Base-by-base conservation (phyloP, 208 protist species). In the Strigomonas culicis region DNA sequence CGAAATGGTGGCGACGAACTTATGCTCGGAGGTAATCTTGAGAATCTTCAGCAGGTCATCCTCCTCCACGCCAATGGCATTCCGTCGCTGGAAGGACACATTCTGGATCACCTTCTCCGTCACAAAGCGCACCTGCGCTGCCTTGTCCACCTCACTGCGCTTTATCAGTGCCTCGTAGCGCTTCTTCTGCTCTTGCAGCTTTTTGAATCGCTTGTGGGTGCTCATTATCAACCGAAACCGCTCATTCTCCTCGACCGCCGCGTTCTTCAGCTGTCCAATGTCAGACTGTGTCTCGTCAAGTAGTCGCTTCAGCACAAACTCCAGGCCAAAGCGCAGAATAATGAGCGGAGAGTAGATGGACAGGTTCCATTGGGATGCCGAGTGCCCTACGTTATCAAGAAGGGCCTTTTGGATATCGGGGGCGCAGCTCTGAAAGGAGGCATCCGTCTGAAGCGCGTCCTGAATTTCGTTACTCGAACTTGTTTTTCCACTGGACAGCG, bases 341-440 rank as follows among this genome's bases (percentile, higher is more conserved):
- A 93, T 67, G 4, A 95, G 73, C 4, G 86, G 90, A 19, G 80
- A 80, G 55, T 72, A 63, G 7, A 95, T 44, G 7, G 77, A 34
- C 10, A 91, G 60, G 34, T 91, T 74, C 86, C 89, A 95, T 41
- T 72, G 70, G 15, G 74, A 82, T n/a, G 71, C 72, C n/a, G 79
- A 85, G 62, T 68, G 72, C 11, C 70, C 78, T 50, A 92, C 64
- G 22, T 65, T 79, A 56, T 77, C 68, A 17, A 94, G 64, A 24
- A 90, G 66, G 22, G 76, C 77, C 30, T 75, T 70, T 47, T 84
- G 83, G 63, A 90, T 59, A 24, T 85, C 77, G 31, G 63, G 68
- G 44, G 66, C 78, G 66, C 79, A 82, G 11, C 64, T 59, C 24
- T 30, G 25, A 25, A 87, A 86, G 13, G 72, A 80, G 22, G 67